A percentile compares a stretch with the other conserved stretches of the same genome.
phyloP scores from a whole-genome alignment of 208 protist species.

The Balamuthia mandrillaris region DNA sequence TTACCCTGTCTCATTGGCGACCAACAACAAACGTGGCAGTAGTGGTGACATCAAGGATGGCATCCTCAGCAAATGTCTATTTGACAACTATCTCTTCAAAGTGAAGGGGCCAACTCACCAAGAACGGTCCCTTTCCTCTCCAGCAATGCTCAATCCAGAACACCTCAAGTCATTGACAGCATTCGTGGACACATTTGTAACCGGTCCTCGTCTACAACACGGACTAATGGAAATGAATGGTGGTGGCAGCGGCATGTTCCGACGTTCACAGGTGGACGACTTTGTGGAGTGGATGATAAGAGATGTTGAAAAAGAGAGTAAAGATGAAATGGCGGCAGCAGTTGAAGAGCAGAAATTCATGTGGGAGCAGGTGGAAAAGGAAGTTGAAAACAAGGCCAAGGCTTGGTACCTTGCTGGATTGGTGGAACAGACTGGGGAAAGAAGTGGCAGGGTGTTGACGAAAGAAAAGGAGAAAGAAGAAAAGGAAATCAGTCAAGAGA shows the following conservation, averaged over 20 bases:
- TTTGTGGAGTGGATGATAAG: slow-evolving; percentile 8
- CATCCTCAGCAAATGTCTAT: too few relatives aligned
- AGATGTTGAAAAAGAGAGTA: slow-evolving; percentile 26
- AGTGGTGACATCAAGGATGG: too few relatives aligned
- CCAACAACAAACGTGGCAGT: too few relatives aligned
- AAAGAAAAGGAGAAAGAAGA: too few relatives aligned
- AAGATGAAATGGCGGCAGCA: slow-evolving; percentile 7
- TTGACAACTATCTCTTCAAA: slow-evolving; percentile 11
- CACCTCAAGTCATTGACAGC: slow-evolving; percentile 2
- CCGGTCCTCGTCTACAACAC: not conserved
- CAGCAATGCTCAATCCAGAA: not conserved
- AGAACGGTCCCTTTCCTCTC: too few relatives aligned
- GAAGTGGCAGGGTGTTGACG: too few relatives aligned
- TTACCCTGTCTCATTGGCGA: slow-evolving; percentile 18
- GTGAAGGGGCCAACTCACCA: slow-evolving; percentile 10
- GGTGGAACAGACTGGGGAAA: too few relatives aligned
- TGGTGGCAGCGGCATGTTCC: not conserved
- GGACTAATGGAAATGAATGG: not conserved
- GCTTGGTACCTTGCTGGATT: slow-evolving; percentile 8
- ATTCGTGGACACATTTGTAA: slow-evolving; percentile 21
- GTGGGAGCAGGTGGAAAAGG: not conserved
- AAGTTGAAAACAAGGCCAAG: not conserved
- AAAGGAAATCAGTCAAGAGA: too few relatives aligned
- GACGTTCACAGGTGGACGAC: not conserved
- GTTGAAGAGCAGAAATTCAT: not conserved